Base-by-base conservation (phyloP, 371 early-diverging fungal genomes). In the Syncephalastrum monosporum region DNA sequence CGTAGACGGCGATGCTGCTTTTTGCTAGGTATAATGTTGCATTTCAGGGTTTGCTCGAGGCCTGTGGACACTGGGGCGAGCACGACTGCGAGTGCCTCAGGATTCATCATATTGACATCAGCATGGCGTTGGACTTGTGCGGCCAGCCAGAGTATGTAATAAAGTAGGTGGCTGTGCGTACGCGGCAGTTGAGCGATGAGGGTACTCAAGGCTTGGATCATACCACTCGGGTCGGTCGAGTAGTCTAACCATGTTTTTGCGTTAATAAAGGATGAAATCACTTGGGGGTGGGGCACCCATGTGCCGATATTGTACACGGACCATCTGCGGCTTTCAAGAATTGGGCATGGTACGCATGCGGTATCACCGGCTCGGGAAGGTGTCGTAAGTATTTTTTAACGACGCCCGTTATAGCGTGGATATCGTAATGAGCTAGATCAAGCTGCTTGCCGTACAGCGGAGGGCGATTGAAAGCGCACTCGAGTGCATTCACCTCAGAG, bases 311-410 rank as follows among this genome's bases (percentile, higher is more conserved):
- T 33, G 38, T 33, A 33, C 38, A 33, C 38, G 38, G 38, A 55
- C 27, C 42, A 41, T 21, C 52, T 16, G 52, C 38, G 27, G 65
- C 38, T 33, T 64, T 48, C 33, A 75, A 47, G 42, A 72, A 72
- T 44, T 60, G 55, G 14, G 63, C 60, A 53, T 78, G 78, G 44
- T 48, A 57, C 14, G 63, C 50, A 14, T 29, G 53, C 12, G 78
- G 78, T 16, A 78, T 72, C 17, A 63, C 71, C 27, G 78, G 67
- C 21, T 70, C 69, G 27, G 78, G 78, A n/a, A 78, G 44, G 21
- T 64, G 57, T 38, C 71, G 59, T 17, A 78, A 51, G 43, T 67
- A 78, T 46, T 73, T 72, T 49, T 78, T 78, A 14, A 75, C 64
- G 3, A 69, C 65, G 24, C 78, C 66, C 7, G 74, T 68, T 24